A percentile compares a stretch with the other conserved stretches of the same genome.
phyloP scores from a whole-genome alignment of 139 green algal species.

The Diplosphaera chodatii region DNA sequence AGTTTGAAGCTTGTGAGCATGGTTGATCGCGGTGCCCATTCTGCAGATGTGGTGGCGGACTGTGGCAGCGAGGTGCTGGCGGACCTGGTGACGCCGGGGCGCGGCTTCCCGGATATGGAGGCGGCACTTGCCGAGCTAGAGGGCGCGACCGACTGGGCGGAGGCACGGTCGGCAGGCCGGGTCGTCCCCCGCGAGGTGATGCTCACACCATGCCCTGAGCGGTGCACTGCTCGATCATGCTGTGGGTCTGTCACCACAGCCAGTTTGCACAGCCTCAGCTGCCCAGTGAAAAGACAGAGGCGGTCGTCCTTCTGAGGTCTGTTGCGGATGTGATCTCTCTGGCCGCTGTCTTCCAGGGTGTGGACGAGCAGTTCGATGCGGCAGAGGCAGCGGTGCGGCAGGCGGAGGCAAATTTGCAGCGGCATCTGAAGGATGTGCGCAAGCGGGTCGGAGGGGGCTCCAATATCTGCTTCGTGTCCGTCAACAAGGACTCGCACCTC shows the following conservation, averaged over 20 bases:
- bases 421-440: constrained; percentile 47
- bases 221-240: no score
- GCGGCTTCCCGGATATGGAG: constrained; percentile 31
- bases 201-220: no score
- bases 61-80: constrained; percentile 20
- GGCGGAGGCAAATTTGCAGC: constrained; percentile 48
- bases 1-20: no score
- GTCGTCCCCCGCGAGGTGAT: constrained; percentile 55
- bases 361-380: constrained; percentile 69
- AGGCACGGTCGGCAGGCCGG: constrained; percentile 61
- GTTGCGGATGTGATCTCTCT: no score
- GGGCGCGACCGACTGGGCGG: constrained; percentile 71
- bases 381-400: constrained; percentile 33
- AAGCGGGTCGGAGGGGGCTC: constrained; percentile 2
- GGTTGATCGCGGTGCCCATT: no score
- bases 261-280: no score
- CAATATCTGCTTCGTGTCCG: constrained; percentile 51
- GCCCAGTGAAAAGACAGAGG: no score
- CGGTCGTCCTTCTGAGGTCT: no score
- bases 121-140: constrained; percentile 48
- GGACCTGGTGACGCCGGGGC: constrained; percentile 31
- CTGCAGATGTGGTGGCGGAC: constrained; percentile 2
- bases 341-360: no score
- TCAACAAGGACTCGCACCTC: constrained; percentile 87
- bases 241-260: no score